Evolutionary conservation across 306 rosid genomes (phyloP).

Genomic region (Vicia sativa): DNA sequence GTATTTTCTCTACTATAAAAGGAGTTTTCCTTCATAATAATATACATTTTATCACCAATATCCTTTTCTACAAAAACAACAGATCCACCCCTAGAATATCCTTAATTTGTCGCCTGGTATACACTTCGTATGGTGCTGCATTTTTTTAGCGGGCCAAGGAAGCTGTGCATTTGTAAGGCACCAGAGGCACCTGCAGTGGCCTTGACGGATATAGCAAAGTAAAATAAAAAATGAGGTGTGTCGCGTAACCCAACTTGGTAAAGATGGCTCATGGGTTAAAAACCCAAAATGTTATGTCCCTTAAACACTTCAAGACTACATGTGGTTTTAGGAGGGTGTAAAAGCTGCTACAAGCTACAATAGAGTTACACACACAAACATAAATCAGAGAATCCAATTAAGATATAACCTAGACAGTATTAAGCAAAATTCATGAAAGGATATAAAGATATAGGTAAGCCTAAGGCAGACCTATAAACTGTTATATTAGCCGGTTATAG

Average conservation of each 20-base stretch:
- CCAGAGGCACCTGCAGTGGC: not conserved
- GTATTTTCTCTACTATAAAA: no score
- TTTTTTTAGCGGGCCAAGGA: not conserved
- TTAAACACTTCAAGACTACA: conserved; percentile 19
- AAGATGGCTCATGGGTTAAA: not conserved
- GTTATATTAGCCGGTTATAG: conserved; percentile 34
- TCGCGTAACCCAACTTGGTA: not conserved
- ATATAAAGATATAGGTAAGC: conserved; percentile 27
- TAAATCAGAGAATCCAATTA: conserved; percentile 11
- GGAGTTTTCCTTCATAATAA: no score
- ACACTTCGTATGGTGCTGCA: not conserved
- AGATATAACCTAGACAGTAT: not conserved
- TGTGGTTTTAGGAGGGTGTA: conserved; percentile 23
- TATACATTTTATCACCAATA: no score
- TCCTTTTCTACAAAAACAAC: no score
- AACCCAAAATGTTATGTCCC: not conserved
- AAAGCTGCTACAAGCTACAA: not conserved
- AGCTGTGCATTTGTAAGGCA: not conserved
- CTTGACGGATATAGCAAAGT: not conserved
- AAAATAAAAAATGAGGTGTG: not conserved
- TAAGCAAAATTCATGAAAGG: conserved; percentile 21
- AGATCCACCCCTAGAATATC: not conserved
- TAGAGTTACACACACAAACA: conserved; percentile 19
- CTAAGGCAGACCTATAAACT: conserved; percentile 26
- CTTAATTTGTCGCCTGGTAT: not conserved